Percentiles rank a stretch among this genome's conserved stretches.
Conservation (phyloP, 2,329 filamentous ascomycete species). For the Passalora sequoiae region DNA sequence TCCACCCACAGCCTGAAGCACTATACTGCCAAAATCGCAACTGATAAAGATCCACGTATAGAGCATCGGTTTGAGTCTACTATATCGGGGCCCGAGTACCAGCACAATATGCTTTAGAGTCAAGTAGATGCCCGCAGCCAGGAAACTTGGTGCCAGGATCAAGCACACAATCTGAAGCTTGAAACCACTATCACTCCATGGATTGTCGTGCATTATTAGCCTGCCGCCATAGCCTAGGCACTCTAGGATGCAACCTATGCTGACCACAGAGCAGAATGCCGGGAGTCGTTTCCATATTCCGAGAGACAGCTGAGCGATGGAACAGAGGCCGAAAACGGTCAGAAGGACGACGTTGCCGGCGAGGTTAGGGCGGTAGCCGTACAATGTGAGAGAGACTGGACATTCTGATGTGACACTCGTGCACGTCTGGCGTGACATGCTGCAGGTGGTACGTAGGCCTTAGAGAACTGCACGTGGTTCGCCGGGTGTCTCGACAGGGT, state of each 20-base stretch:
- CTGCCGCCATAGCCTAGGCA: conserved; percentile 41
- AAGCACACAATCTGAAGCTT: conserved; percentile 43
- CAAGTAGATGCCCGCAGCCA: conserved; percentile 45
- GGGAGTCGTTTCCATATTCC: conserved; percentile 34
- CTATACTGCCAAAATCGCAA: conserved; percentile 44
- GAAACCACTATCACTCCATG: conserved; percentile 39
- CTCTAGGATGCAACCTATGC: conserved; percentile 40
- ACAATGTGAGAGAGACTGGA: conserved; percentile 37
- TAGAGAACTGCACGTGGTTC: no score
- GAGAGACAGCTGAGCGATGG: conserved; percentile 33
- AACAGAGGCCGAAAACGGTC: conserved; percentile 33
- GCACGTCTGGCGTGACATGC: conserved; percentile 11
- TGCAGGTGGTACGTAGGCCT: not conserved
- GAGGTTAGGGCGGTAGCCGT: conserved; percentile 39
- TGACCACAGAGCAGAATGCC: conserved; percentile 40
- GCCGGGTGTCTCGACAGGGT: no score
- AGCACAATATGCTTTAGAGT: conserved; percentile 45
- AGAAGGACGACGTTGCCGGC: conserved; percentile 39
- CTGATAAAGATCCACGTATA: conserved; percentile 50
- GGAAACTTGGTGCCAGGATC: conserved; percentile 41
- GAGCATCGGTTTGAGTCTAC: conserved; percentile 38
- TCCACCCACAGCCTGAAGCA: conserved; percentile 43
- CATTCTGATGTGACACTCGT: conserved; percentile 29
- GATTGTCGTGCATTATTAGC: conserved; percentile 40
- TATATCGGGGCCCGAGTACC: conserved; percentile 40